phyloP scores from a whole-genome alignment of 148 eudicot species.

The Spergularia marina region DNA sequence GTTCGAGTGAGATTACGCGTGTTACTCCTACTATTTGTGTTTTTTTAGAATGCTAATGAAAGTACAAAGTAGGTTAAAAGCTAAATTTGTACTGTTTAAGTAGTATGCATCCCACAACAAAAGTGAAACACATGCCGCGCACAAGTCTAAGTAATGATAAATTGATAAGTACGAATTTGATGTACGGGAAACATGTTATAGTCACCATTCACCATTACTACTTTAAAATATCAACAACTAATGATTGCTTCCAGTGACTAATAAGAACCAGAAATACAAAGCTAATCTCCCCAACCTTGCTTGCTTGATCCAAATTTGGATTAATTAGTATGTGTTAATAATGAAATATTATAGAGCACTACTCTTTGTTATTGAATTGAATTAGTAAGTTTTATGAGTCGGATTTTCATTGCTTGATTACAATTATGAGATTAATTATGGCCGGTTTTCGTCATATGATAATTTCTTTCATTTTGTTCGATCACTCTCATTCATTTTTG shows the following conservation, averaged over 20 bases:
- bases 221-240: not conserved
- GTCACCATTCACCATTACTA: not conserved
- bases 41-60: not conserved
- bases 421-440: too few species aligned
- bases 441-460: too few species aligned
- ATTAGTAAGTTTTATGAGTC: too few species aligned
- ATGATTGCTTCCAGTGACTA: not conserved
- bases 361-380: too few species aligned
- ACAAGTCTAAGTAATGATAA: not conserved
- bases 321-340: too few species aligned
- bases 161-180: not conserved
- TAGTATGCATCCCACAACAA: not conserved
- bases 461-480: too few species aligned
- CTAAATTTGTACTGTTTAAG: not conserved
- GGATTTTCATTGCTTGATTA: too few species aligned
- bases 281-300: too few species aligned
- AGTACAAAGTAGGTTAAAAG: slow-evolving; percentile 16
- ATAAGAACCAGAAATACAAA: too few species aligned
- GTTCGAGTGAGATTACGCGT: not conserved
- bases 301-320: too few species aligned
- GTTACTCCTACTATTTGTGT: not conserved
- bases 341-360: too few species aligned
- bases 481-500: too few species aligned
- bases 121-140: slow-evolving; percentile 8
- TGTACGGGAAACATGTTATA: slow-evolving; percentile 13